Base-by-base conservation (phyloP, 306 rosid genomes). In the Myrica gale region DNA sequence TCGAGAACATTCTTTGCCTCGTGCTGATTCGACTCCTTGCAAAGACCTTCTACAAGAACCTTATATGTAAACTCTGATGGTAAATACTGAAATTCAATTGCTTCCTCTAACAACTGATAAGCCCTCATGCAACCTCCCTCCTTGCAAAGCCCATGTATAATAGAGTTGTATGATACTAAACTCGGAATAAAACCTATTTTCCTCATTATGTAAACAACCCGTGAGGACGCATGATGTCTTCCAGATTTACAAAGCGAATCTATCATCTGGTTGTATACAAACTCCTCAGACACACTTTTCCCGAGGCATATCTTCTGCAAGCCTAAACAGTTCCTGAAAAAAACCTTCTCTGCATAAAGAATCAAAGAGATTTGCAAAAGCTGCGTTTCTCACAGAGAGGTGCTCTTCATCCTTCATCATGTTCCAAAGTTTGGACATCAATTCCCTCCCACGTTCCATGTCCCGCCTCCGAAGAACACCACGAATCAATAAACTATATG, bases 111-210 rank as follows among this genome's bases (percentile, higher is more conserved):
- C 79, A 94, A 81, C 81, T 90, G 96, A 86, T 84, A 89, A 69
- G 93, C 96, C 80, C 97, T 84, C 97, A 87, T 84, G 65, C 87
- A 85, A 77, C 87, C 88, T 75, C 96, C 95, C 39, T 89, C 92
- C 78, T 82, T 87, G 96, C 90, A 83, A 63, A 90, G 97, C 53
- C 98, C 95, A 70, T 92, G 98, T 21, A 89, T 74, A 63, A 94
- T 85, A 51, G 78, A 66, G 82, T 90, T 90, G 81, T 87, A 90
- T 0, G 92, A 85, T 48, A 84, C 84, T 1, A 72, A 10, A 46
- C 89, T 87, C 0, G 97, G 98, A 77, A 79, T 61, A 46, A 90
- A 73, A 9, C 96, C 91, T 70, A 76, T 83, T 60, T 75, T 89
- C 85, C 87, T 89, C 98, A 94, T 89, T 37, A 88, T 61, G 44